These are phyloP conservation scores for Verticillium albo-atrum DNA, from an alignment of 2,329 filamentous ascomycete genomes.

Conservation along the genomic window DNA sequence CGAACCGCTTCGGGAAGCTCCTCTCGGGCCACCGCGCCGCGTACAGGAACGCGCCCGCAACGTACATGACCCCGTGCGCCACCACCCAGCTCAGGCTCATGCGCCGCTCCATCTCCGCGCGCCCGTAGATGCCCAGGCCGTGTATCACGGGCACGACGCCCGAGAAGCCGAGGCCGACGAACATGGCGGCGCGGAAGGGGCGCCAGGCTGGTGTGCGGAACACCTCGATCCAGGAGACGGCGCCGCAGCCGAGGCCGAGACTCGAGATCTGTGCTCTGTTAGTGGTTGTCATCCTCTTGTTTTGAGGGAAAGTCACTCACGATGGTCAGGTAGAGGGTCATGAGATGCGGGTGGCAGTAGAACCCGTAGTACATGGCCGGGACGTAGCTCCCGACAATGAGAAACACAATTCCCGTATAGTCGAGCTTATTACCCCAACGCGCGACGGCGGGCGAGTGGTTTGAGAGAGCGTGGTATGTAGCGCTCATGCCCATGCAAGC, in stretches of 20 bases:
- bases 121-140: slow-evolving; percentile 64
- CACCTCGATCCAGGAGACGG: slow-evolving; percentile 72
- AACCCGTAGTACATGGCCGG: slow-evolving; percentile 87
- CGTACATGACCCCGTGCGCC: slow-evolving; percentile 77
- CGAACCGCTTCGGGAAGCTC: slow-evolving; percentile 70
- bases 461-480: slow-evolving; percentile 78
- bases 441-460: slow-evolving; percentile 75
- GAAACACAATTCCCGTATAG: slow-evolving; percentile 85
- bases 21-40: slow-evolving; percentile 84
- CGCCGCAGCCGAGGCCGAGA: slow-evolving; percentile 70
- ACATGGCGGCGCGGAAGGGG: slow-evolving; percentile 83
- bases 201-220: slow-evolving; percentile 84
- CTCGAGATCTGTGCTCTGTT: slow-evolving; percentile 59
- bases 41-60: slow-evolving; percentile 80
- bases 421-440: slow-evolving; percentile 89
- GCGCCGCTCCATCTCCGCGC: slow-evolving; percentile 58
- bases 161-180: slow-evolving; percentile 79
- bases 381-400: slow-evolving; percentile 90
- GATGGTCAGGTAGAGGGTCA: slow-evolving; percentile 70
- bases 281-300: slow-evolving; percentile 5
- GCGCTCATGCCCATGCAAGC: slow-evolving; percentile 76
- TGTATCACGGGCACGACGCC: slow-evolving; percentile 81
- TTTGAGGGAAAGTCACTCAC: slow-evolving; percentile 38
- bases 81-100: slow-evolving; percentile 82
- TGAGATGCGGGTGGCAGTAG: slow-evolving; percentile 61